Percentiles rank a stretch among this genome's conserved stretches.
Conservation (phyloP, 306 rosid species). For the Rosa chinensis region DNA sequence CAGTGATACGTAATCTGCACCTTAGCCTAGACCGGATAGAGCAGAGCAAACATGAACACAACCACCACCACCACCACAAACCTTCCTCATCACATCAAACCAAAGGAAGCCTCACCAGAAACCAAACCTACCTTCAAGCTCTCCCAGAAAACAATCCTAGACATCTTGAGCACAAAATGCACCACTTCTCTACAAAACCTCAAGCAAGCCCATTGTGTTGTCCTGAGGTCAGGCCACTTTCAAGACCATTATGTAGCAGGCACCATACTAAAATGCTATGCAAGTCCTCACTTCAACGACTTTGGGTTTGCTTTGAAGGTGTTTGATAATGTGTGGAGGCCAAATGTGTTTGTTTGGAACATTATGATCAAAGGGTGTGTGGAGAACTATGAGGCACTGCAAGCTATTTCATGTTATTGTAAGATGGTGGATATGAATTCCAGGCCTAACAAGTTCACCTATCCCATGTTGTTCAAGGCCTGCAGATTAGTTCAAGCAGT, state of each 20-base stretch:
- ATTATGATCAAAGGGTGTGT: conserved; percentile 50
- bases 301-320: conserved; percentile 45
- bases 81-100: conserved; percentile 30
- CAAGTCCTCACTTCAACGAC: conserved; percentile 39
- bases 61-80: conserved; percentile 37
- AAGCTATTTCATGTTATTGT: conserved; percentile 37
- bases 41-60: conserved; percentile 38
- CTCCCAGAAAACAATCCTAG: conserved; percentile 51
- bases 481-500: conserved; percentile 38
- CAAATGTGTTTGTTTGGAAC: conserved; percentile 67
- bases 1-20: neutral
- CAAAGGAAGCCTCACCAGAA: conserved; percentile 19
- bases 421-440: conserved; percentile 40
- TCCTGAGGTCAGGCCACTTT: conserved; percentile 47
- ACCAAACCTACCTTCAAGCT: conserved; percentile 30
- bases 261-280: conserved; percentile 41
- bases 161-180: conserved; percentile 44
- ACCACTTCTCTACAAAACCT: conserved; percentile 41
- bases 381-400: conserved; percentile 38
- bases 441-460: conserved; percentile 61
- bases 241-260: conserved; percentile 63
- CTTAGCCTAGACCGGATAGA: neutral
- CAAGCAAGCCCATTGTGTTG: conserved; percentile 49
- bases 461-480: conserved; percentile 56
- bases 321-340: conserved; percentile 41